These are phyloP conservation scores for Tolypocladium paradoxum DNA, from an alignment of 2,329 filamentous ascomycete species.

Conservation along the genomic window DNA sequence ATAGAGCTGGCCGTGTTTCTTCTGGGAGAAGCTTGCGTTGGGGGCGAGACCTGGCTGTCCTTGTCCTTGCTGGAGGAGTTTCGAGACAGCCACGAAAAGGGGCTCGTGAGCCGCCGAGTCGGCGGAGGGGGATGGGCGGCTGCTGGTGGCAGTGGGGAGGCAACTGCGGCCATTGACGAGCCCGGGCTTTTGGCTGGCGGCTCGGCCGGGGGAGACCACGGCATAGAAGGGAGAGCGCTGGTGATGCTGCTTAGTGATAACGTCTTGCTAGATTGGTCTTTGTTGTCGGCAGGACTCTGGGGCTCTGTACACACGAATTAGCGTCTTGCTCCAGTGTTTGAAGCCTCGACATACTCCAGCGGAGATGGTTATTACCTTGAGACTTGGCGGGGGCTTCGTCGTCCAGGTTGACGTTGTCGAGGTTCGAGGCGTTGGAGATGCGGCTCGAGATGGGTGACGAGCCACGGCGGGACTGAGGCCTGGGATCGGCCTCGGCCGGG, in stretches of 20 bases:
- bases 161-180: conserved; percentile 20
- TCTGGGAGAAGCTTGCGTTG: conserved; percentile 32
- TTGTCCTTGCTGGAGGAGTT: conserved; percentile 49
- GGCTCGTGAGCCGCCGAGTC: conserved; percentile 68
- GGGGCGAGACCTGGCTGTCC: conserved; percentile 42
- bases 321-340: conserved; percentile 1
- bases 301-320: conserved; percentile 14
- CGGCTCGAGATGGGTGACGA: conserved; percentile 30
- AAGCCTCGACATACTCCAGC: neutral
- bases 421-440: conserved; percentile 34
- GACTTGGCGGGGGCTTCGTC: conserved; percentile 35
- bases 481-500: conserved; percentile 10
- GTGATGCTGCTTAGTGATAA: conserved; percentile 61
- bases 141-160: conserved; percentile 18
- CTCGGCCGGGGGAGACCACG: conserved; percentile 53
- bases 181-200: conserved; percentile 34
- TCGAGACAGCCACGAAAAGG: conserved; percentile 77
- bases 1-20: conserved; percentile 74
- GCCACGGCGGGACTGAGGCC: conserved; percentile 15
- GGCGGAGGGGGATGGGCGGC: conserved; percentile 19
- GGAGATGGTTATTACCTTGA: conserved; percentile 16
- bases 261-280: conserved; percentile 38
- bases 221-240: conserved; percentile 59
- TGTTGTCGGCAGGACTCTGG: conserved; percentile 22
- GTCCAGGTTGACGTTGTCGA: conserved; percentile 57